Conservation (phyloP, 768 basidiomycete species). For the Leccinellum luteum region DNA sequence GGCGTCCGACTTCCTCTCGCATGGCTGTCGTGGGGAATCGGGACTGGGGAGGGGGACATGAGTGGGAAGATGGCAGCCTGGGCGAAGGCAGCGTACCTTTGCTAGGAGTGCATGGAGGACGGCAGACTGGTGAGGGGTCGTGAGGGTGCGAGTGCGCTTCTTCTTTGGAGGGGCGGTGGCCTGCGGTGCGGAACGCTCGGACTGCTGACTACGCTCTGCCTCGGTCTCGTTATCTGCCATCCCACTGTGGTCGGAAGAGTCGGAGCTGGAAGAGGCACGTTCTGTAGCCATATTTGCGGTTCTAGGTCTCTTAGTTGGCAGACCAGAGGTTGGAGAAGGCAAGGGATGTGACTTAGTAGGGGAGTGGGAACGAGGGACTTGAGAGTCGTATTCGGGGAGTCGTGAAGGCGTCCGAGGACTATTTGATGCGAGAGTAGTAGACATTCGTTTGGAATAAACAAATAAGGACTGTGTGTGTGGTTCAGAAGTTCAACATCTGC, state of each 20-base stretch:
- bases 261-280: constrained; percentile 29
- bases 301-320: constrained; percentile 22
- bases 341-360: background rate
- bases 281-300: constrained; percentile 21
- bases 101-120: constrained; percentile 86
- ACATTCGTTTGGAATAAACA: constrained; percentile 25
- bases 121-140: constrained; percentile 84
- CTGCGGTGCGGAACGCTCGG: constrained; percentile 35
- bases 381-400: constrained; percentile 19
- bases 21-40: constrained; percentile 86
- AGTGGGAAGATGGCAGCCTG: background rate
- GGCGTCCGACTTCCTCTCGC: constrained; percentile 83
- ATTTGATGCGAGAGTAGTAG: constrained; percentile 21
- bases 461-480: constrained; percentile 23
- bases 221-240: constrained; percentile 62
- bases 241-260: constrained; percentile 51
- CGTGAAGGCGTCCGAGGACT: constrained; percentile 16
- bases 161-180: constrained; percentile 38
- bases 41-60: constrained; percentile 48
- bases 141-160: constrained; percentile 84
- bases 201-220: constrained; percentile 40
- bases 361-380: background rate
- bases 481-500: constrained; percentile 18
- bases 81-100: constrained; percentile 50
- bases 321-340: constrained; percentile 10